These are phyloP conservation scores for Eutrema salsugineum DNA, from an alignment of 441 rosid species.

Conservation along the genomic window DNA sequence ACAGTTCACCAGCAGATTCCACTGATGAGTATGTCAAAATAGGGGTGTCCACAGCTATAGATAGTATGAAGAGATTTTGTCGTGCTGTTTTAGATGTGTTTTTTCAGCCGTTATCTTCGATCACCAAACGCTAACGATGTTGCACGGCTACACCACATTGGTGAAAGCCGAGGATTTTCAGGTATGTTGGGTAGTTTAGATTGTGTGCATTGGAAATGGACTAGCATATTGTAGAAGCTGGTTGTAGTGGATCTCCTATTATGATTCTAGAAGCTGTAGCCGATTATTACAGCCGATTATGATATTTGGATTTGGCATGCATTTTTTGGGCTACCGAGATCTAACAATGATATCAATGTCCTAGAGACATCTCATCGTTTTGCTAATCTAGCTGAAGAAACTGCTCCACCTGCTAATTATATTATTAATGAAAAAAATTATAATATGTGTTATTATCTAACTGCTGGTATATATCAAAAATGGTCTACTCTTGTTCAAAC, in stretches of 20 bases:
- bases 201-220: background rate
- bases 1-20: background rate
- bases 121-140: background rate
- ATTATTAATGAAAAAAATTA: background rate
- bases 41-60: background rate
- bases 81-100: background rate
- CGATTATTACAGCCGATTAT: too few relatives aligned
- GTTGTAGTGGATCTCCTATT: background rate
- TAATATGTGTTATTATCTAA: too few relatives aligned
- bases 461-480: too few relatives aligned
- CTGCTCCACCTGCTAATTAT: background rate
- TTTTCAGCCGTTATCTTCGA: background rate
- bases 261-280: background rate
- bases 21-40: background rate
- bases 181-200: background rate
- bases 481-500: too few relatives aligned
- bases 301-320: background rate
- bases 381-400: background rate
- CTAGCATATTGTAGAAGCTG: too few relatives aligned
- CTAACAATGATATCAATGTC: background rate
- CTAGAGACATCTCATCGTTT: background rate
- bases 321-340: background rate
- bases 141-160: background rate
- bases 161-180: background rate
- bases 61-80: background rate